Base-by-base conservation (phyloP, 2,329 filamentous ascomycete species). In the Monascus ruber region DNA sequence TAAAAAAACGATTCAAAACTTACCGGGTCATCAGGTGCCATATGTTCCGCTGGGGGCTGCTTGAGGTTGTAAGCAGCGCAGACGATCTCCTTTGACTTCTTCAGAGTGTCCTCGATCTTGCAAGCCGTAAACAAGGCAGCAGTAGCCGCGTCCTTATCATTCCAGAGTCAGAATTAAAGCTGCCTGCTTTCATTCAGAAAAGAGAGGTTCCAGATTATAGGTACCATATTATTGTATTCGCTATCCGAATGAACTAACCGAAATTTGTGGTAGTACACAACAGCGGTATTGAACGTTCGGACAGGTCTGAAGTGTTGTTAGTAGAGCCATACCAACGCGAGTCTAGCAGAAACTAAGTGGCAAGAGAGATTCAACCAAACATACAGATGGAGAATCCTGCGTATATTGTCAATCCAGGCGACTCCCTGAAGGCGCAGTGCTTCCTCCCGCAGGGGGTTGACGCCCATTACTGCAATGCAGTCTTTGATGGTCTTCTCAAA, bases 71-170 rank as follows among this genome's bases (percentile, higher is more conserved):
- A 86, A 24, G 85, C 82, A 1, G 88, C 87, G 42, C 86, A 93
- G 10, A 96, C 71, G 44, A 98, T 93, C 47, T 98, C 91, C 42
- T 77, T 79, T 3, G 86, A 94, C 68, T 96, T 96, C 66, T 98
- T 98, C 49, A 95, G 76, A 0, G 91, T 98, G 61, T 98, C 91
- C 63, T 98, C 91, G 34, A 93, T 87, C 67, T 98, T 98, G 71
- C 89, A 96, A 2, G 88, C 88, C 2, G 88, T 84, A 55, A 96
- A 89, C 6, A 98, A 69, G 24, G 86, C 83, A 1, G 91, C 86
- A 5, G 91, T 77, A 0, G 89, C 86, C 1, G 86, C 88, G 58
- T 96, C 89, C 60, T 85, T 64, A 47, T 28, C 10, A 7, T 24
- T 36, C 26, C 32, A n/a, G 25, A 26, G 24, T 45, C 28, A 49